Percentiles rank a stretch among this genome's conserved stretches.
These are phyloP conservation scores for Spatholobus suberectus DNA, from an alignment of 306 rosid species.

Conservation along the genomic window DNA sequence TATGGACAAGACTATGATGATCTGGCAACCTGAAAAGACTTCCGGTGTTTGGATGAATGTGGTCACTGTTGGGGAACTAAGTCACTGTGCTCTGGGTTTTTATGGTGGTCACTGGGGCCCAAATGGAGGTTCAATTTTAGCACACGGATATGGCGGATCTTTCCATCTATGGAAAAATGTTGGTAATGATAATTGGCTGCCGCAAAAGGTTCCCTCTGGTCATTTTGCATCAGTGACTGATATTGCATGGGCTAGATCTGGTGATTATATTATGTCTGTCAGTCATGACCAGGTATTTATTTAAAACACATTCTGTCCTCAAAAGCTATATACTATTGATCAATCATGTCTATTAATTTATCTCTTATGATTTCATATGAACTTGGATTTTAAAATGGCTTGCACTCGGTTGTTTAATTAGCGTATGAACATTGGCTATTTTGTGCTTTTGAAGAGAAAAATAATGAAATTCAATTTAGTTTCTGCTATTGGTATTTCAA, in stretches of 20 bases:
- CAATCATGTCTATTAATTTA: constrained; percentile 13
- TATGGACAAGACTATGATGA: constrained; percentile 99
- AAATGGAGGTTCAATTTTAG: constrained; percentile 82
- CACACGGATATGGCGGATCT: constrained; percentile 98
- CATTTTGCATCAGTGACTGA: constrained; percentile 89
- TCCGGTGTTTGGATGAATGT: constrained; percentile 99
- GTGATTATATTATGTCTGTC: constrained; percentile 82
- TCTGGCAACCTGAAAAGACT: constrained; percentile 93
- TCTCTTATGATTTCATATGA: neutral
- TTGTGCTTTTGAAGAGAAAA: neutral
- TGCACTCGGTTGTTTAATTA: constrained; percentile 28
- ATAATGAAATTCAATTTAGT: constrained; percentile 5
- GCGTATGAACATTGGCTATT: constrained; percentile 18
- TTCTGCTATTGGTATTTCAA: neutral
- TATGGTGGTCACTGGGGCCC: constrained; percentile 99
- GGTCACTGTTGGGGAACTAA: constrained; percentile 94
- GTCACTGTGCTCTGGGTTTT: constrained; percentile 97
- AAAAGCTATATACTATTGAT: constrained; percentile 21
- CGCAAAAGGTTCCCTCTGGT: constrained; percentile 98
- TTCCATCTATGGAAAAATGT: constrained; percentile 96
- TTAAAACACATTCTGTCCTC: neutral
- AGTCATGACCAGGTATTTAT: constrained; percentile 94
- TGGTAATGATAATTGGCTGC: constrained; percentile 77
- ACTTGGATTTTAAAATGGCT: neutral
- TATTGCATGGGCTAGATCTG: constrained; percentile 82